Evolutionary conservation across 177 flowering plant species (phyloP).

Genomic region (Tripterygium wilfordii): DNA sequence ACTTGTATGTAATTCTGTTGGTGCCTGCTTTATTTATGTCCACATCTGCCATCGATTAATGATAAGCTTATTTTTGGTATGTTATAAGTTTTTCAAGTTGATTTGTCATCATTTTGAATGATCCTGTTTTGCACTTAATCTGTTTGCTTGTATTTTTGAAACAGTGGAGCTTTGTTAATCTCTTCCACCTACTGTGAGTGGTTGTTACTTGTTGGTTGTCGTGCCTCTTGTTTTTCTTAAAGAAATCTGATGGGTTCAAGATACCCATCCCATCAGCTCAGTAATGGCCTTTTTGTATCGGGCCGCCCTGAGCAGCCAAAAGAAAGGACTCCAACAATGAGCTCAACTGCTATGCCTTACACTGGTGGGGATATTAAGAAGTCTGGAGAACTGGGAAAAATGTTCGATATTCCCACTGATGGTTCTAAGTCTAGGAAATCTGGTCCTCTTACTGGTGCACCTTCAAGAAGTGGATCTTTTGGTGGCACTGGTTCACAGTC

Average conservation of each 20-base stretch:
- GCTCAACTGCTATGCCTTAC: slow-evolving; percentile 83
- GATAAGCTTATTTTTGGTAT: no score
- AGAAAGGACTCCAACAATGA: slow-evolving; percentile 77
- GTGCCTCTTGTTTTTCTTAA: no score
- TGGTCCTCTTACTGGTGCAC: slow-evolving; percentile 70
- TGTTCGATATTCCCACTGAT: slow-evolving; percentile 80
- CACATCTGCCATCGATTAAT: no score
- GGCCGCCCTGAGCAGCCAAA: slow-evolving; percentile 96
- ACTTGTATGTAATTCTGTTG: no score
- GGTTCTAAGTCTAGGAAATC: slow-evolving; percentile 81
- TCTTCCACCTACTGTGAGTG: no score
- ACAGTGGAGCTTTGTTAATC: no score
- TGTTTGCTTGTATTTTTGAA: no score
- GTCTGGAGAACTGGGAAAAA: slow-evolving; percentile 93
- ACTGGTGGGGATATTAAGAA: slow-evolving; percentile 96
- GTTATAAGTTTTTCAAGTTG: no score
- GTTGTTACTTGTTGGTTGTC: no score
- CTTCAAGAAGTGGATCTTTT: slow-evolving; percentile 81
- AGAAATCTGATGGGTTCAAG: slow-evolving; percentile 68
- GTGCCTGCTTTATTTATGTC: no score
- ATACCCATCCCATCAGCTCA: slow-evolving; percentile 89
- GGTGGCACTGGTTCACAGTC: slow-evolving; percentile 79
- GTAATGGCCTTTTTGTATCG: slow-evolving; percentile 91
- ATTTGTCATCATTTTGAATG: no score
- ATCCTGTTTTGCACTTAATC: no score